Conservation (phyloP, 2,329 filamentous ascomycete genomes). For the Sphaerulina vaccinii region DNA sequence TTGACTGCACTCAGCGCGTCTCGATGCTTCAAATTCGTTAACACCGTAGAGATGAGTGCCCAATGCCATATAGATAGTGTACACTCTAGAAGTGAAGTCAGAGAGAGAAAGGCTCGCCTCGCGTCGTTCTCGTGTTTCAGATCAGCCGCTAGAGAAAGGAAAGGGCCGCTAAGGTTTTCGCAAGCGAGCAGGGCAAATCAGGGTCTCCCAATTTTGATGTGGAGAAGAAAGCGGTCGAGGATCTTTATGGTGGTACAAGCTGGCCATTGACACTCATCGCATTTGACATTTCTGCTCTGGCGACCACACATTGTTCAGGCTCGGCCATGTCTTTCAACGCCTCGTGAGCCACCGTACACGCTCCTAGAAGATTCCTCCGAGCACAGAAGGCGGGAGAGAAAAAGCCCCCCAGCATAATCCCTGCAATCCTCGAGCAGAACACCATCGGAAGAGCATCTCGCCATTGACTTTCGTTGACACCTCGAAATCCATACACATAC, state of each 20-base stretch:
- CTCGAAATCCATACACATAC: not conserved
- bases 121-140: conserved; percentile 6
- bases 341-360: not conserved
- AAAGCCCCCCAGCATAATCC: too few relatives aligned
- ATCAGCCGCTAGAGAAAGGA: not conserved
- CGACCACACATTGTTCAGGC: too few relatives aligned
- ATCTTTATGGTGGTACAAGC: too few relatives aligned
- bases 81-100: conserved; percentile 1
- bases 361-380: not conserved
- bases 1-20: not conserved
- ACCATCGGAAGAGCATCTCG: conserved; percentile 2
- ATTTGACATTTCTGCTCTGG: too few relatives aligned
- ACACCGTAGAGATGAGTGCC: too few relatives aligned
- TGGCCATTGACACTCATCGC: too few relatives aligned
- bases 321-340: not conserved
- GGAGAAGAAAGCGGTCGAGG: too few relatives aligned
- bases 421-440: too few relatives aligned
- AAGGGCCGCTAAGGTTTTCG: not conserved
- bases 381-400: not conserved
- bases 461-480: conserved; percentile 10
- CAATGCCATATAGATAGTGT: too few relatives aligned
- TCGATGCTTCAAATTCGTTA: not conserved
- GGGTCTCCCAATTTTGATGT: too few relatives aligned
- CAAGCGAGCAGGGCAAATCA: too few relatives aligned
- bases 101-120: not conserved